Evolutionary conservation across 78 protist genomes (phyloP).

Genomic region (Dictyostelium purpureum): DNA sequence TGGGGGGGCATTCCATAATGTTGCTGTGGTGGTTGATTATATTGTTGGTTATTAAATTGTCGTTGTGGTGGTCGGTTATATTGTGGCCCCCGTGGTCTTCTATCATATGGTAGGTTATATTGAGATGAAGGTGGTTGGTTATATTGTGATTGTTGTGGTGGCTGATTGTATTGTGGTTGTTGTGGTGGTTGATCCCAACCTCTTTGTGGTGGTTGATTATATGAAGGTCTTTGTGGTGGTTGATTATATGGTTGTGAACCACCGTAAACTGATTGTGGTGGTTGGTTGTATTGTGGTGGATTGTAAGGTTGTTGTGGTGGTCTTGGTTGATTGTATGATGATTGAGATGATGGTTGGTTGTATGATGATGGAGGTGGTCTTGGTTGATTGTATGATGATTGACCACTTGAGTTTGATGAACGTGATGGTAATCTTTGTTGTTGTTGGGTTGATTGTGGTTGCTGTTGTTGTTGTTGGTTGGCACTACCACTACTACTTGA

Average conservation of each 20-base stretch:
- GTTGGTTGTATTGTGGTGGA: neutral
- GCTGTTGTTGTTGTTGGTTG: neutral
- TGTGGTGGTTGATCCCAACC: neutral
- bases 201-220: neutral
- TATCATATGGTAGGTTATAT: neutral
- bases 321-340: neutral
- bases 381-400: neutral
- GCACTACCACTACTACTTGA: too few relatives aligned
- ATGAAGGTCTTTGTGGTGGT: neutral
- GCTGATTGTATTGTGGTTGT: neutral
- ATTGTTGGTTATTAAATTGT: neutral
- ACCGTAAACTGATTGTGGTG: too few relatives aligned
- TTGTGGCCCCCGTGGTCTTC: neutral
- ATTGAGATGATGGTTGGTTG: neutral
- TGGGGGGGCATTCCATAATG: neutral
- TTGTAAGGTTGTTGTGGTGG: neutral
- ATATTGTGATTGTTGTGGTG: neutral
- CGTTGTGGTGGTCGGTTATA: neutral
- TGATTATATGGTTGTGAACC: neutral
- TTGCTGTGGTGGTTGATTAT: neutral
- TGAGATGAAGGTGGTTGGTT: slow-evolving; percentile 1
- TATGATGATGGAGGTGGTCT: neutral
- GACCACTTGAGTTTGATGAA: neutral
- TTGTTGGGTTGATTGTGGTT: neutral
- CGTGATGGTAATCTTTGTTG: slow-evolving; percentile 27